A percentile compares a stretch with the other conserved stretches of the same genome.
phyloP scores from a whole-genome alignment of 352 stramenopile genomes.

The Phytophthora citricola region DNA sequence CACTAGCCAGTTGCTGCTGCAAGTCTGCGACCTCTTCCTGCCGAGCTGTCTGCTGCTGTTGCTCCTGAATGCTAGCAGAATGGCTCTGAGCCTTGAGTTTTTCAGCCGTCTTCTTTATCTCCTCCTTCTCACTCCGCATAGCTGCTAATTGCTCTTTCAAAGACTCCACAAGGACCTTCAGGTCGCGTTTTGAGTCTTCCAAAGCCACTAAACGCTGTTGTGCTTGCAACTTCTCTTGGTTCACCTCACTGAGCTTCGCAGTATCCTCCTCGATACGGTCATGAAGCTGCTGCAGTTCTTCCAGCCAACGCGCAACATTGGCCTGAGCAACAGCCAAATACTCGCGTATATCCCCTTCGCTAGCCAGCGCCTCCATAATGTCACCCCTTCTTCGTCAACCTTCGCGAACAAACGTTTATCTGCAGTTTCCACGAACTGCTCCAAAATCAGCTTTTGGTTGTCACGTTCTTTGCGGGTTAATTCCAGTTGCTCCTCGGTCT shows the following conservation, averaged over 20 bases:
- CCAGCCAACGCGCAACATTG: constrained; percentile 31
- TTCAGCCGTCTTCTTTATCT: constrained; percentile 19
- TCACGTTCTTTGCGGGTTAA: constrained; percentile 9
- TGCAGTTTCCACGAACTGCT: constrained; percentile 23
- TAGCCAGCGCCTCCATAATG: constrained; percentile 3
- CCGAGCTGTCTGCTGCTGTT: constrained; percentile 30
- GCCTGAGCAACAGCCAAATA: constrained; percentile 19
- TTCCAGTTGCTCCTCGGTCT: constrained; percentile 20
- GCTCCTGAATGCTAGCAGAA: constrained; percentile 26
- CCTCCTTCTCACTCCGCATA: constrained; percentile 26
- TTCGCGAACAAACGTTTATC: constrained; percentile 37
- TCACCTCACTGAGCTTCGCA: constrained; percentile 11
- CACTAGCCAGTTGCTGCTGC: constrained; percentile 41
- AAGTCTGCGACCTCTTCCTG: constrained; percentile 39
- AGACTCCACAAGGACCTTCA: constrained; percentile 30
- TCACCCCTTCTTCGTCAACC: constrained; percentile 17
- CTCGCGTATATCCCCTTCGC: constrained; percentile 12
- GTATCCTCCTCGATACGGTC: constrained; percentile 9
- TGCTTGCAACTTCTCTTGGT: constrained; percentile 27
- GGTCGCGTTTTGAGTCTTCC: constrained; percentile 22
- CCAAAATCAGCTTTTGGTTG: constrained; percentile 24
- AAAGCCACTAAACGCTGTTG: constrained; percentile 22
- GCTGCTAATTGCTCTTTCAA: constrained; percentile 34
- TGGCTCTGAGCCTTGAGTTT: constrained; percentile 24
- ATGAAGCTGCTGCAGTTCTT: constrained; percentile 29